Base-by-base conservation (phyloP, 192 early-diverging fungal species). In the Dispira parvispora region DNA sequence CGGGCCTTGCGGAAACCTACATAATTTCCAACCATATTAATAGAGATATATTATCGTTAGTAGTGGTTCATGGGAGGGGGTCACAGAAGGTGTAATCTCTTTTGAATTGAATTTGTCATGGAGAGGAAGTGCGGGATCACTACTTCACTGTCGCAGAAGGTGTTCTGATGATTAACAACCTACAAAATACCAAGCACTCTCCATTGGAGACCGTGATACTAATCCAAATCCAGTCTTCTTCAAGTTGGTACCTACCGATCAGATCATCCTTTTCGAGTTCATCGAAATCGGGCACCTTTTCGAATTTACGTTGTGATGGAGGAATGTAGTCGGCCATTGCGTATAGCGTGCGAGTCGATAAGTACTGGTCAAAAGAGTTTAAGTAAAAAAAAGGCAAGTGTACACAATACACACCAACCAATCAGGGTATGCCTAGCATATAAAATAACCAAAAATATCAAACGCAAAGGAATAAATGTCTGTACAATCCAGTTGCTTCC, bases 1-100 rank as follows among this genome's bases (percentile, higher is more conserved):
- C 85, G 82, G 68, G 53, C 53, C 16, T 27, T 20, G 53, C 53
- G 53, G 53, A 23, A 55, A 18, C 53, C 53, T 55, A 26, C 1
- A 23, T 4, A 50, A 50, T 50, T 23, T 16, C 6, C 32, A 38
- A 6, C 32, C 1, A 38, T 6, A 1, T 38, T 38, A 6, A 38
- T 38, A 38, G 32, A 38, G n/a, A n/a, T n/a, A n/a, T n/a, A n/a
- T 6, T 38, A 4, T 38, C 32, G 32, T 38, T 38, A 38, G 32
- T 38, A 38, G 32, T 38, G 6, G 6, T 38, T 38, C 32, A 38
- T 38, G 32, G 32, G 6, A 38, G 32, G 32, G 32, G 32, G 32
- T 38, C 6, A 38, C 32, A 38, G 32, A 38, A 6, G 32, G 32
- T 38, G 6, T 6, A 38, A 1, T 4, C 3, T 6, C 32, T 38